Evolutionary conservation across 768 basidiomycete species (phyloP).

Genomic region (Royoungia palumana): DNA sequence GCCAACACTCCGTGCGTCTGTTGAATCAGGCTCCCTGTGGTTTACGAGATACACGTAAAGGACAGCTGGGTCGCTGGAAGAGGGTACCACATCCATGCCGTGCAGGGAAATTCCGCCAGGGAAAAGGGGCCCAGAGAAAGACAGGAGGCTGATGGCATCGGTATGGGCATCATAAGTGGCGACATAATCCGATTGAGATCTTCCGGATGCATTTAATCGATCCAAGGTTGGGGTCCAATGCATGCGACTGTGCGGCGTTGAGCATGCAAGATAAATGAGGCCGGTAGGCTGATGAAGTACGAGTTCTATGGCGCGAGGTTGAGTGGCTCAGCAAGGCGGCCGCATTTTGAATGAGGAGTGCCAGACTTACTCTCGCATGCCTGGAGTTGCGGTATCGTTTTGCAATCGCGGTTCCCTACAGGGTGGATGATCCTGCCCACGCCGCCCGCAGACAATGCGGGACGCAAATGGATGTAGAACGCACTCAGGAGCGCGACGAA

Average conservation of each 20-base stretch:
- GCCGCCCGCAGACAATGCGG: conserved; percentile 42
- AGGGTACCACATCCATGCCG: conserved; percentile 67
- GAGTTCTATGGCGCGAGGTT: conserved; percentile 40
- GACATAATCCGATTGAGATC: conserved; percentile 49
- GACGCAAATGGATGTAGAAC: conserved; percentile 48
- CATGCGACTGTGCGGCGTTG: conserved; percentile 43
- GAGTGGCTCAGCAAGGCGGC: background rate
- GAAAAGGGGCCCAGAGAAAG: conserved; percentile 37
- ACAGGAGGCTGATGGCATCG: conserved; percentile 43
- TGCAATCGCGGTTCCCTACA: conserved; percentile 50
- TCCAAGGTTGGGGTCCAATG: conserved; percentile 50
- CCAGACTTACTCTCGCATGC: conserved; percentile 62
- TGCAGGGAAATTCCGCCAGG: conserved; percentile 50
- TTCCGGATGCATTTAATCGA: conserved; percentile 35
- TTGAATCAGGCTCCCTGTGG: conserved; percentile 52
- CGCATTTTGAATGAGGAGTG: background rate
- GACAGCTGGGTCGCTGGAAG: conserved; percentile 41
- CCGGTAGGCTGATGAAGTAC: conserved; percentile 58
- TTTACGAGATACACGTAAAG: conserved; percentile 72
- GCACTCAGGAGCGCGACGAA: conserved; percentile 41
- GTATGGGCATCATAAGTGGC: conserved; percentile 56
- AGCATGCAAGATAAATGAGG: conserved; percentile 62
- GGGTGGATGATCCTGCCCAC: conserved; percentile 42
- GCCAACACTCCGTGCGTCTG: conserved; percentile 43
- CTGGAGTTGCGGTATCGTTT: conserved; percentile 46